A percentile compares a stretch with the other conserved stretches of the same genome.
Conservation (phyloP, 2,329 filamentous ascomycete species). For the Pestalotiopsis sp. region DNA sequence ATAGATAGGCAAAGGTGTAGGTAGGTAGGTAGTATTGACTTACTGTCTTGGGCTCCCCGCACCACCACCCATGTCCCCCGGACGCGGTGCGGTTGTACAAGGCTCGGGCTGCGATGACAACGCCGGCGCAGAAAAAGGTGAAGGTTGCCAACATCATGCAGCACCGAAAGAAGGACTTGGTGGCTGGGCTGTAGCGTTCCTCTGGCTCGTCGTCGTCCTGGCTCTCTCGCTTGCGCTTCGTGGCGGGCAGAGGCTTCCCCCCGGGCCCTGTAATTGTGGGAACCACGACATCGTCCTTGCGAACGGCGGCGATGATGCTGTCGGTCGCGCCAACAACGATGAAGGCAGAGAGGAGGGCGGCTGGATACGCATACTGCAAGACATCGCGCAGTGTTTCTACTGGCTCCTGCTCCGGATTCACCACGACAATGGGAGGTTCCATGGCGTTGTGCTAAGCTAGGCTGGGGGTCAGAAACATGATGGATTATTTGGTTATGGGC, state of each 20-base stretch:
- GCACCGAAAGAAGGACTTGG: slow-evolving; percentile 68
- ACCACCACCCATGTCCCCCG: slow-evolving; percentile 33
- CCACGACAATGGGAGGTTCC: slow-evolving; percentile 29
- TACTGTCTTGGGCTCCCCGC: slow-evolving; percentile 34
- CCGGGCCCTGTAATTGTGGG: slow-evolving; percentile 73
- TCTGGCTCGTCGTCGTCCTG: slow-evolving; percentile 46
- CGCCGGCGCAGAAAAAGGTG: slow-evolving; percentile 76
- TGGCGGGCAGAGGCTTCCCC: slow-evolving; percentile 80
- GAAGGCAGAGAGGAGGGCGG: slow-evolving; percentile 55
- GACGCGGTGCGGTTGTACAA: slow-evolving; percentile 52
- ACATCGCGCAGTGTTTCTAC: slow-evolving; percentile 47
- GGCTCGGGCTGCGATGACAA: slow-evolving; percentile 74
- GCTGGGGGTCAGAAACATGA: slow-evolving; percentile 8
- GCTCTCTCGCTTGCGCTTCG: slow-evolving; percentile 58
- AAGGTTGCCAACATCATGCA: slow-evolving; percentile 70
- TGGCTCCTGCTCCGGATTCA: slow-evolving; percentile 29
- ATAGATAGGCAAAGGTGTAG: too few species aligned
- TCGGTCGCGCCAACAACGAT: slow-evolving; percentile 53
- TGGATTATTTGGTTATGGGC: background rate
- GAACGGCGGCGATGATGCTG: slow-evolving; percentile 54
- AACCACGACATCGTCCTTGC: slow-evolving; percentile 47
- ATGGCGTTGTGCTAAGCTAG: slow-evolving; percentile 28
- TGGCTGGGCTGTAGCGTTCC: slow-evolving; percentile 38
- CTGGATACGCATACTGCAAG: slow-evolving; percentile 54
- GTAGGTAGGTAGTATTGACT: slow-evolving; percentile 11